Conservation (phyloP, 352 stramenopile species). For the Phytopythium delawarense region DNA sequence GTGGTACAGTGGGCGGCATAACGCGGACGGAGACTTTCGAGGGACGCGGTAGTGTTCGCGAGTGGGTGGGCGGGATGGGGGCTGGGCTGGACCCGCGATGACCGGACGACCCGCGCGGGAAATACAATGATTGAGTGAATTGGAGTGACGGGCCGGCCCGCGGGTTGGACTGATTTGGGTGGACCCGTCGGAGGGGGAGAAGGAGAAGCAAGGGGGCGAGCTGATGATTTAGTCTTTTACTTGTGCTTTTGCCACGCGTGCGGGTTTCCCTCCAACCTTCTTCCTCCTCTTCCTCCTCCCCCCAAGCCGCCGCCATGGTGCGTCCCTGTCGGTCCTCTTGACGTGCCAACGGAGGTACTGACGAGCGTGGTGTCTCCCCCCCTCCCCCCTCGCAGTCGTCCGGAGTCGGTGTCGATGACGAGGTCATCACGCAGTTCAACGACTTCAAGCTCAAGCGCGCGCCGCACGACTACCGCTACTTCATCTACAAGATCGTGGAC, state of each 20-base stretch:
- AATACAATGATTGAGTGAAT: slow-evolving; percentile 24
- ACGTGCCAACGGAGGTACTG: no score
- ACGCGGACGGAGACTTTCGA: not conserved
- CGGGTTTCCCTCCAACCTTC: slow-evolving; percentile 8
- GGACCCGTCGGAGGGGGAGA: not conserved
- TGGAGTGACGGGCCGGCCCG: not conserved
- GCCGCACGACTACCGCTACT: slow-evolving; percentile 92
- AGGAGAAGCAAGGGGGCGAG: not conserved
- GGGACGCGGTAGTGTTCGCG: not conserved
- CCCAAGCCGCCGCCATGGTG: slow-evolving; percentile 17
- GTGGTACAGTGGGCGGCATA: slow-evolving; percentile 61
- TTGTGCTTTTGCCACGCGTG: slow-evolving; percentile 29
- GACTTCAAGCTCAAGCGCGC: slow-evolving; percentile 95
- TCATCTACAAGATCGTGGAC: slow-evolving; percentile 94
- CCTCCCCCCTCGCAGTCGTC: slow-evolving; percentile 65
- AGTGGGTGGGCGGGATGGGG: not conserved
- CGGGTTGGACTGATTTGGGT: slow-evolving; percentile 1
- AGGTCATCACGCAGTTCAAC: slow-evolving; percentile 92
- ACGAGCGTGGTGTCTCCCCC: no score
- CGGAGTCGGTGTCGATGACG: slow-evolving; percentile 91
- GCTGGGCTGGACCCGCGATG: not conserved
- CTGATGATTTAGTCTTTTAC: slow-evolving; percentile 9
- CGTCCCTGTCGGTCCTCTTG: slow-evolving; percentile 4
- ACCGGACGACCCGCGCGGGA: not conserved
- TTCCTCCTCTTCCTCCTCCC: slow-evolving; percentile 3